Base-by-base conservation (phyloP, 345 rosid species). In the Gossypium stocksii region DNA sequence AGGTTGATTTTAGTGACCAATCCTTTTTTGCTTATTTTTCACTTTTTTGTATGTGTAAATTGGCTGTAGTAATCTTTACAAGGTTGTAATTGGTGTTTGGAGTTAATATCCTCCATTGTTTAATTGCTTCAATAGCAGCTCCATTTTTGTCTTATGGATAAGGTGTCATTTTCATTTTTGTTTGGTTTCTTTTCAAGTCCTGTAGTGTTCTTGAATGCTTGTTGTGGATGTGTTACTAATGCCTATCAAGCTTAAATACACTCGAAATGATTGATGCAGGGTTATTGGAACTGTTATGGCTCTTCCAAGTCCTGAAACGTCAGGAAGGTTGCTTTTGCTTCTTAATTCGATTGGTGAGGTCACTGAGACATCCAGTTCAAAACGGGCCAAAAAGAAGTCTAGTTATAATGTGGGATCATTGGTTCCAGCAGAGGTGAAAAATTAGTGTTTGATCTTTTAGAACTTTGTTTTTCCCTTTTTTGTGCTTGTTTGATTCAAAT, bases 261-360 rank as follows among this genome's bases (percentile, higher is more conserved):
- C 34, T 76, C 48, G 16, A 48, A 75, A 78, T 79, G 75, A 57
- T 74, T 73, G 64, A 38, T 77, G 77, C 89, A 95, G 99, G 81
- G 91, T 93, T 17, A 75, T 69, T 81, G 97, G 92, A 29, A 87
- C 90, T 67, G 89, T 93, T 76, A 81, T 84, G 87, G 87, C 86
- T 70, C 85, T 90, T 82, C 94, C 90, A 78, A 82, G 85, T 74
- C 81, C 90, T 69, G 81, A 80, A 66, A 85, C 88, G 34, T 77
- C 86, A 19, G 93, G 94, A 80, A 93, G 97, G 84, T 82, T 94
- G 85, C 95, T 91, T 82, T 81, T 93, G 82, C 92, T 91, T 76
- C 90, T 95, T 67, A 89, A 93, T 77, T 83, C 93, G 73, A 78
- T 86, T 69, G 75, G 86, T 25, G 89, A 87, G 72, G 75, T 58